A percentile compares a stretch with the other conserved stretches of the same genome.
Evolutionary conservation across 2,329 filamentous ascomycete genomes (phyloP).

Genomic region (Canariomyces notabilis): DNA sequence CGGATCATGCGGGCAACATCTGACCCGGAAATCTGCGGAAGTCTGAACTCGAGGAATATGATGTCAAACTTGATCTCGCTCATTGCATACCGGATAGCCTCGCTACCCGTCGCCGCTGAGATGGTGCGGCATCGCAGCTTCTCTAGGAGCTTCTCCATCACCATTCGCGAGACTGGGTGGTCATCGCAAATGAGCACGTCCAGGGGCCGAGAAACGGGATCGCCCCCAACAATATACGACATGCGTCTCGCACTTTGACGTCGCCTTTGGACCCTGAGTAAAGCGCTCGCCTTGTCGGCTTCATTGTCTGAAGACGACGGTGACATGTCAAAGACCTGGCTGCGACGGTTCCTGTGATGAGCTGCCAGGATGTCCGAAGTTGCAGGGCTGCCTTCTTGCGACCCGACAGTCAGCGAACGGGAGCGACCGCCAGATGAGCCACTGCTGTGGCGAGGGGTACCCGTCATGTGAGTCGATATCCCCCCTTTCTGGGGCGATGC

Average conservation of each 20-base stretch:
- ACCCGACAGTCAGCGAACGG: slow-evolving; percentile 87
- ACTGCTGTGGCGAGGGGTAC: slow-evolving; percentile 56
- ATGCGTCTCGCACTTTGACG: slow-evolving; percentile 93
- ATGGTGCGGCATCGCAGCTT: slow-evolving; percentile 94
- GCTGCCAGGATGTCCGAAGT: slow-evolving; percentile 61
- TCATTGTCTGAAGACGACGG: slow-evolving; percentile 98
- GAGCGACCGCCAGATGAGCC: slow-evolving; percentile 63
- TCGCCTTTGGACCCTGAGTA: slow-evolving; percentile 86
- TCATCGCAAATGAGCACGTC: slow-evolving; percentile 97
- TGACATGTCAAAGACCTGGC: slow-evolving; percentile 93
- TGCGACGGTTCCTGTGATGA: slow-evolving; percentile 82
- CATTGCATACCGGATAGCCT: slow-evolving; percentile 89
- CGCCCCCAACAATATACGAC: slow-evolving; percentile 77
- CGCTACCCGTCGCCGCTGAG: slow-evolving; percentile 80
- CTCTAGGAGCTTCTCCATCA: slow-evolving; percentile 98
- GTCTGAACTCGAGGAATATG: slow-evolving; percentile 95
- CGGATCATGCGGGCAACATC: slow-evolving; percentile 97
- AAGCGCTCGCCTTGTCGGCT: slow-evolving; percentile 77
- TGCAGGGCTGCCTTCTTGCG: slow-evolving; percentile 80
- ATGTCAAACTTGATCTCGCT: slow-evolving; percentile 98
- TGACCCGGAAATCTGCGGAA: slow-evolving; percentile 90
- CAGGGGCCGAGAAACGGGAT: slow-evolving; percentile 80
- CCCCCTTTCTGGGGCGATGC: slow-evolving; percentile 59
- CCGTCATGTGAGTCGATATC: slow-evolving; percentile 32
- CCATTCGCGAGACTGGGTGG: slow-evolving; percentile 90